Conservation (phyloP, 257 asterid species). For the Haberlea rhodopensis region DNA sequence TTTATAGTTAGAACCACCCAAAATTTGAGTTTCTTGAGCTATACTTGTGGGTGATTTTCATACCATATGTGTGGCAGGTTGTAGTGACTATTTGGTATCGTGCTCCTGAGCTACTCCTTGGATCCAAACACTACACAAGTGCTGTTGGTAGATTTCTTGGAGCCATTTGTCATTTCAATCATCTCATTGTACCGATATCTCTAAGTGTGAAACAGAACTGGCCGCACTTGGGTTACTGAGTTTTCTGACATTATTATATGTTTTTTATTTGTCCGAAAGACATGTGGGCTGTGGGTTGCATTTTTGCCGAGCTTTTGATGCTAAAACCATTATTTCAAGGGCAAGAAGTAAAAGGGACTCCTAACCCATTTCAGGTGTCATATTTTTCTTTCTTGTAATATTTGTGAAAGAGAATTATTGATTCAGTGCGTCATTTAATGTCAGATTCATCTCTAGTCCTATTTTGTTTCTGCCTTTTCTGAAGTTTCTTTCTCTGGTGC, state of each 20-base stretch:
- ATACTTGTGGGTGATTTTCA: slow-evolving; percentile 15
- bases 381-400: slow-evolving; percentile 23
- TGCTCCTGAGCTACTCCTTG: slow-evolving; percentile 97
- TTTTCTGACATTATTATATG: slow-evolving; percentile 22
- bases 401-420: slow-evolving; percentile 17
- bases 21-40: slow-evolving; percentile 6
- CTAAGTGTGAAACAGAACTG: slow-evolving; percentile 15
- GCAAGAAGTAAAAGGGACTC: slow-evolving; percentile 95
- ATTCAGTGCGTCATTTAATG: neutral
- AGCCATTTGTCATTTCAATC: slow-evolving; percentile 18
- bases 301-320: slow-evolving; percentile 96
- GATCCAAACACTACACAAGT: slow-evolving; percentile 95
- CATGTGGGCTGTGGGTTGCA: slow-evolving; percentile 99
- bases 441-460: slow-evolving; percentile 8
- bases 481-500: slow-evolving; percentile 37
- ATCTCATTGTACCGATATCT: slow-evolving; percentile 11
- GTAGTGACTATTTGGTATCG: slow-evolving; percentile 99
- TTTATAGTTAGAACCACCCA: neutral
- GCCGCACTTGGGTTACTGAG: slow-evolving; percentile 18
- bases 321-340: slow-evolving; percentile 98
- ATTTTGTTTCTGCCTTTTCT: slow-evolving; percentile 24
- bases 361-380: slow-evolving; percentile 89
- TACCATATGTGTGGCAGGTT: slow-evolving; percentile 56
- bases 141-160: slow-evolving; percentile 75
- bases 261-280: slow-evolving; percentile 45